Evolutionary conservation across 169 alveolate genomes (phyloP).

Genomic region (Hepatocystis sp.): DNA sequence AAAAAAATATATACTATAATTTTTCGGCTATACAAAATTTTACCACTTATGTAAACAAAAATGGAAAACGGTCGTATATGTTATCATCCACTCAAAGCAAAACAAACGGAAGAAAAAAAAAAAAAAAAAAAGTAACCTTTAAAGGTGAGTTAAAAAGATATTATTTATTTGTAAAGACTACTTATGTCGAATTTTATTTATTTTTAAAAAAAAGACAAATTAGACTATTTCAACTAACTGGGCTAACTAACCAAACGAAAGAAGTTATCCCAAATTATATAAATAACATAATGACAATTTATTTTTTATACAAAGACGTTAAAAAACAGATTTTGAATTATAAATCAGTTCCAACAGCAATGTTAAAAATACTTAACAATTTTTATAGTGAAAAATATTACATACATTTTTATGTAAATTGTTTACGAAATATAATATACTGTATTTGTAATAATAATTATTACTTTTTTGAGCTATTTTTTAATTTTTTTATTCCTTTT

Average conservation of each 20-base stretch:
- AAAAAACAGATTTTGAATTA: conserved; percentile 13
- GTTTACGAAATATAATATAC: conserved; percentile 24
- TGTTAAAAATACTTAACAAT: conserved; percentile 17
- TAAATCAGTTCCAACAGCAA: conserved; percentile 9
- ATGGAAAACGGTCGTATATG: not conserved
- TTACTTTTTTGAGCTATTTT: conserved; percentile 33
- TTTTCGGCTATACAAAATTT: conserved; percentile 28
- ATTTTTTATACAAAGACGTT: conserved; percentile 25
- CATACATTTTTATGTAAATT: conserved; percentile 46
- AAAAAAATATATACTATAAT: conserved; percentile 28
- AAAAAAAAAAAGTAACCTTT: not conserved
- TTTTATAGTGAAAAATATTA: conserved; percentile 40
- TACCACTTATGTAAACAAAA: not conserved
- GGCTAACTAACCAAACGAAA: too few relatives aligned
- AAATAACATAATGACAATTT: not conserved
- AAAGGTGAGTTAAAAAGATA: not conserved
- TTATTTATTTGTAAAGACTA: conserved; percentile 20
- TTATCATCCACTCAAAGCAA: not conserved
- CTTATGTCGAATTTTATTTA: conserved; percentile 35
- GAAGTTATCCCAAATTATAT: conserved; percentile 4
- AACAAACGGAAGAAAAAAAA: not conserved
- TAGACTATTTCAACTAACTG: too few relatives aligned
- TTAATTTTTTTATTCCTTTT: conserved; percentile 33
- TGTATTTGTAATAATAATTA: conserved; percentile 38
- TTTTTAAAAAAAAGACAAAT: not conserved